Evolutionary conservation across 106 monocot genomes (phyloP), one percentile per base, ranked within the genome.

Genomic region (Dendrobium nobile): DNA sequence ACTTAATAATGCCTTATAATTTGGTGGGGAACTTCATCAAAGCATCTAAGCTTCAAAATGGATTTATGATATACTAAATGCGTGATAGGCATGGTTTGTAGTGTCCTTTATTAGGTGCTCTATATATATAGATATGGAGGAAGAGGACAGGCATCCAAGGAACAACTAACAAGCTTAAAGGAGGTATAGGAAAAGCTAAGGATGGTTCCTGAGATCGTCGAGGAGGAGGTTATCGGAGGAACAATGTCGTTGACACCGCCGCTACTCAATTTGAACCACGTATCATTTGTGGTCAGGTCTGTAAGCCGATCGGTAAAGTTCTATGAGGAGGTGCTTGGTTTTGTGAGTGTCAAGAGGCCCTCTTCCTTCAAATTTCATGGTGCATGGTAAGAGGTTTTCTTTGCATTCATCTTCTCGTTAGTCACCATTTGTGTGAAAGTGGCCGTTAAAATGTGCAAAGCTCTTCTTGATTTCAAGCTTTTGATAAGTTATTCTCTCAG

Each of bases 311-410:
- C 91, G 42, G 87, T 87, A 27, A 87, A 54, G 85, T 91, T 91
- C 85, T 91, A 91, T 31, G 85, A 87, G 80, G 87, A 91, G 65
- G 85, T 91, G 15, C 77, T 91, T 11, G 91, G 91, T 5, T 91
- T 91, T 47, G 79, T 82, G 3, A 83, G 83, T 54, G 44, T 91
- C 79, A 91, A 89, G 79, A 28, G 91, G 41, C 91, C 91, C 5
- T 88, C 91, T 16, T 91, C 91, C 45, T 91, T 91, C 84, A 82
- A 85, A 44, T 91, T 91, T 67, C 80, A 91, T 68, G 88, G 91
- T 5, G 91, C 88, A 24, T 91, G 91, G 91, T 91, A 80, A 68
- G 79, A 7, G n/a, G 3, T 5, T 1, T 58, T 10, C 7, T 17
- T 8, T 16, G 7, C 44, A 5, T 15, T 67, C 2, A 7, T 27